phyloP scores from a whole-genome alignment of 2,329 filamentous ascomycete species.

The Bipolaris zeicola region DNA sequence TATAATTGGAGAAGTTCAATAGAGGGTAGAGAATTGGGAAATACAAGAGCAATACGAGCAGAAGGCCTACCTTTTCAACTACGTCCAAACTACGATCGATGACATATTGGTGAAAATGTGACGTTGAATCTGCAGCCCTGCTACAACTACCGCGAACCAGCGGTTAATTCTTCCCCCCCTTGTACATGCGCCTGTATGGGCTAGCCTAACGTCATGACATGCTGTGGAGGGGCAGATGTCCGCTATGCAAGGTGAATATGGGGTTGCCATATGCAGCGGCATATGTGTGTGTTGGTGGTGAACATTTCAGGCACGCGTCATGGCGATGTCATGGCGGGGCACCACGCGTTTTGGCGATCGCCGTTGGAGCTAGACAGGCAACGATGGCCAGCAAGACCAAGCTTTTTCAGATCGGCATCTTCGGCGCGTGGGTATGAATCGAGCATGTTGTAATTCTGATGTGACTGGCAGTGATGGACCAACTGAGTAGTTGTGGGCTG shows the following conservation, averaged over 20 bases:
- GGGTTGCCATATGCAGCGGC: constrained; percentile 22
- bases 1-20: neutral
- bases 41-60: neutral
- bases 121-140: constrained; percentile 17
- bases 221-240: constrained; percentile 26
- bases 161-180: constrained; percentile 22
- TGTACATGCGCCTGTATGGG: constrained; percentile 33
- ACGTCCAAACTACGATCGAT: constrained; percentile 18
- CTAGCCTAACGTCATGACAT: constrained; percentile 40
- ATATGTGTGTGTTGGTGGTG: constrained; percentile 23
- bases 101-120: constrained; percentile 29
- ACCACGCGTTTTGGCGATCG: constrained; percentile 10
- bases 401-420: constrained; percentile 6
- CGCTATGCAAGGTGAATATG: constrained; percentile 15
- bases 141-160: constrained; percentile 29
- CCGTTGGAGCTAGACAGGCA: constrained; percentile 18
- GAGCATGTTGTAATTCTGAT: constrained; percentile 2
- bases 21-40: neutral
- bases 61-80: constrained; percentile 23
- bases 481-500: neutral
- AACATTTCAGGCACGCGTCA: constrained; percentile 30
- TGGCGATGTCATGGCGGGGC: constrained; percentile 37
- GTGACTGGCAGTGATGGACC: neutral
- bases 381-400: constrained; percentile 15
- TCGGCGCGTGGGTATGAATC: constrained; percentile 3